Evolutionary conservation across 139 green algal species (phyloP).

Genomic region (Coccomyxa sp.): DNA sequence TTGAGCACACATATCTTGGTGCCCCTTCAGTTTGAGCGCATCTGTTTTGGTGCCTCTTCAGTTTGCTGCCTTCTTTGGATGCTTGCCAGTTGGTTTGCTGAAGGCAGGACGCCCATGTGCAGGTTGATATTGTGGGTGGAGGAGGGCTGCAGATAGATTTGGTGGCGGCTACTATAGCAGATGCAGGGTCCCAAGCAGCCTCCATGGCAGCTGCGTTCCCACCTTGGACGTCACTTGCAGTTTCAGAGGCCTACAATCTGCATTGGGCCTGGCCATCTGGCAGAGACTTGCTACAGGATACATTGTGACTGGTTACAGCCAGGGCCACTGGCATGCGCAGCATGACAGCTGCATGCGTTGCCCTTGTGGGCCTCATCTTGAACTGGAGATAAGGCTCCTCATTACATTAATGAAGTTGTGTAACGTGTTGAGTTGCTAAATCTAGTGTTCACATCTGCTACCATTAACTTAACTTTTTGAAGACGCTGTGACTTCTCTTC

Average conservation of each 20-base stretch:
- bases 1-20: neutral
- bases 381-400: no score
- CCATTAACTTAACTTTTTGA: no score
- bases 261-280: no score
- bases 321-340: no score
- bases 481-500: no score
- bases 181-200: neutral
- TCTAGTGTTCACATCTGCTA: no score
- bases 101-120: neutral
- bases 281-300: no score
- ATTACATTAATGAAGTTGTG: no score
- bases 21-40: neutral
- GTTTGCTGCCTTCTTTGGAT: neutral
- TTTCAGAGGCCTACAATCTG: neutral
- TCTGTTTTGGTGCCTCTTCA: neutral
- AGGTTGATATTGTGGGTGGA: slow-evolving; percentile 4
- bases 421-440: no score
- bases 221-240: neutral
- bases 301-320: no score
- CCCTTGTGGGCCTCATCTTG: no score
- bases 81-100: neutral
- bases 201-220: neutral
- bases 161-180: neutral
- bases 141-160: neutral
- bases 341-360: no score